A percentile compares a stretch with the other conserved stretches of the same genome.
phyloP scores from a whole-genome alignment of 2,329 filamentous ascomycete species.

The Aureobasidium vineae region DNA sequence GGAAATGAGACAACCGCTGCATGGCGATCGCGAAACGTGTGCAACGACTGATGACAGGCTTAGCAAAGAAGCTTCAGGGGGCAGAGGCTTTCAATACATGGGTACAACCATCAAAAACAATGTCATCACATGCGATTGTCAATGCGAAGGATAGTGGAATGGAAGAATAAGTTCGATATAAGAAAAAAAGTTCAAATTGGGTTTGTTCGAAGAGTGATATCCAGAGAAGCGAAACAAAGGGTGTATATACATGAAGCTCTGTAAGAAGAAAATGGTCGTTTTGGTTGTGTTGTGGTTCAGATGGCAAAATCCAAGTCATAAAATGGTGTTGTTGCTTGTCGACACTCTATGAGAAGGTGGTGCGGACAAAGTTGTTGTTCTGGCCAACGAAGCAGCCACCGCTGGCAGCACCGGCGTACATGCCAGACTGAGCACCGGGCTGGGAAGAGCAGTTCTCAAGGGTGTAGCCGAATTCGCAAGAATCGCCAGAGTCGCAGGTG shows the following conservation, averaged over 20 bases:
- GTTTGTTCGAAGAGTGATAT: constrained; percentile 25
- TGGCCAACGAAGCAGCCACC: constrained; percentile 26
- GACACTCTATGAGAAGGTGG: constrained; percentile 12
- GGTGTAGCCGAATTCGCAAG: constrained; percentile 20
- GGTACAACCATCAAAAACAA: constrained; percentile 4
- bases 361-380: constrained; percentile 25
- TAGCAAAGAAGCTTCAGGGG: not conserved
- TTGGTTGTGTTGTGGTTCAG: constrained; percentile 7
- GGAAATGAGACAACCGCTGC: constrained; percentile 20
- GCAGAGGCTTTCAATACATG: not conserved
- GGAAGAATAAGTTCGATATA: no score
- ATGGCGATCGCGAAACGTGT: not conserved
- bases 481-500: constrained; percentile 20
- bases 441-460: constrained; percentile 27
- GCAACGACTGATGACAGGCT: constrained; percentile 1
- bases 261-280: constrained; percentile 1
- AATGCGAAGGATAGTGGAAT: not conserved
- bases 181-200: not conserved
- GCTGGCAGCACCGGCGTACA: constrained; percentile 23
- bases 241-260: constrained; percentile 23
- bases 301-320: not conserved
- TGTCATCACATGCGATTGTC: not conserved
- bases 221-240: constrained; percentile 17
- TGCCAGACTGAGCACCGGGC: constrained; percentile 20
- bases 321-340: not conserved